Conservation (phyloP, 495 filamentous ascomycete genomes). For the Lineolata rhizophorae region DNA sequence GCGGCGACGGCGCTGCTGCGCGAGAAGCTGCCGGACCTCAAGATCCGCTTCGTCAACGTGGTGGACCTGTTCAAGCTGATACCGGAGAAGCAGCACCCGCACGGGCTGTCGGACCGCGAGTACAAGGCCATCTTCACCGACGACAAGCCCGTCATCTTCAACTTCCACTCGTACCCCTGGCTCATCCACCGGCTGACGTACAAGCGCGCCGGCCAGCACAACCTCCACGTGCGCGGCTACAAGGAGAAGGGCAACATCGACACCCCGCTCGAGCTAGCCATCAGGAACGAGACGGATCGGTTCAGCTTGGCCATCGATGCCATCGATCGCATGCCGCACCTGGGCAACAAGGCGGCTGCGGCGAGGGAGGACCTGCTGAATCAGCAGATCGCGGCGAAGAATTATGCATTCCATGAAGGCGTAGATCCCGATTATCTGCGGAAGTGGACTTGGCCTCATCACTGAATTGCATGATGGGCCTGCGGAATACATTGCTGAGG, state of each 20-base stretch:
- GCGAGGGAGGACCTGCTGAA: conserved; percentile 38
- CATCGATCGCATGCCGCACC: conserved; percentile 35
- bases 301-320: conserved; percentile 52
- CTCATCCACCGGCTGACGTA: conserved; percentile 50
- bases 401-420: conserved; percentile 39
- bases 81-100: conserved; percentile 37
- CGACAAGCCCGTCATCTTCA: conserved; percentile 50
- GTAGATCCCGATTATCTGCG: conserved; percentile 42
- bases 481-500: no score
- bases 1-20: conserved; percentile 45
- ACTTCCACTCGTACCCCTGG: conserved; percentile 63
- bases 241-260: conserved; percentile 63
- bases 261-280: conserved; percentile 48
- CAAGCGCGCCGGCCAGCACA: conserved; percentile 36
- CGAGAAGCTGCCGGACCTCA: conserved; percentile 38
- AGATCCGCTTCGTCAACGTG: conserved; percentile 53
- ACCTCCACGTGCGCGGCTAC: conserved; percentile 51
- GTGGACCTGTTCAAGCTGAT: conserved; percentile 59
- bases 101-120: conserved; percentile 38
- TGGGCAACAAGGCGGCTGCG: conserved; percentile 33
- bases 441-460: conserved; percentile 44
- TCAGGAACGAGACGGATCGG: conserved; percentile 48
- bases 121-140: conserved; percentile 44
- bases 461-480: no score
- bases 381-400: conserved; percentile 31